phyloP scores from a whole-genome alignment of 2,329 filamentous ascomycete species.

The Hymenoscyphus linearis region DNA sequence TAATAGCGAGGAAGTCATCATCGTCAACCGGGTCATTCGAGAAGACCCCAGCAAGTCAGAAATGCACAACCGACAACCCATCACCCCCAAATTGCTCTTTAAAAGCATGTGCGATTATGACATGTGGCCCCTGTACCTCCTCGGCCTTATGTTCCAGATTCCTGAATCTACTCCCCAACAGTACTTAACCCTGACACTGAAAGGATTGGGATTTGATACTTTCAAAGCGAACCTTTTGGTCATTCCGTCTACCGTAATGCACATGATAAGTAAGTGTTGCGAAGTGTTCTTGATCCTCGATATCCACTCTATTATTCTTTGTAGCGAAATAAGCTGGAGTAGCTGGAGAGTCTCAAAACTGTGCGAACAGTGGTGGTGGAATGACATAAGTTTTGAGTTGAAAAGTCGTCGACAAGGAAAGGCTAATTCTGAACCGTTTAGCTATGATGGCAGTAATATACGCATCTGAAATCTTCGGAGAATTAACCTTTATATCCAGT shows the following conservation, averaged over 20 bases:
- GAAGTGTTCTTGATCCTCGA: background rate
- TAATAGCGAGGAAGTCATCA: constrained; percentile 54
- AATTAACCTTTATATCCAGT: constrained; percentile 30
- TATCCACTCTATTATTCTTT: no score
- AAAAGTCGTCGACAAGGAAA: background rate
- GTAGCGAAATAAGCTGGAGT: no score
- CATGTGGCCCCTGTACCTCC: constrained; percentile 45
- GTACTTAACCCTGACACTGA: constrained; percentile 25
- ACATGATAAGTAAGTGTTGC: constrained; percentile 11
- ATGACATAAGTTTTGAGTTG: no score
- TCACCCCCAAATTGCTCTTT: constrained; percentile 42
- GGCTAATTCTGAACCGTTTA: background rate
- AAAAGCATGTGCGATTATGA: constrained; percentile 45
- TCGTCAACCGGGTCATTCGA: constrained; percentile 54
- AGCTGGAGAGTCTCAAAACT: no score
- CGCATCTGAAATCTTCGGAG: constrained; percentile 38
- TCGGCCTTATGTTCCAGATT: constrained; percentile 31
- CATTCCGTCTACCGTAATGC: constrained; percentile 40
- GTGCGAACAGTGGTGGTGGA: no score
- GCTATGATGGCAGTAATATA: constrained; percentile 42
- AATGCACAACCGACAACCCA: constrained; percentile 47
- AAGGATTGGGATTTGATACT: constrained; percentile 27
- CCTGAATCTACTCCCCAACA: constrained; percentile 16
- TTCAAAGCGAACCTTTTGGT: constrained; percentile 43
- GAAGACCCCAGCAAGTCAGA: constrained; percentile 45